Evolutionary conservation across 2,329 filamentous ascomycete species (phyloP), one percentile per base, ranked within the genome.

Genomic region (Paraphaeosphaeria sporulosa): DNA sequence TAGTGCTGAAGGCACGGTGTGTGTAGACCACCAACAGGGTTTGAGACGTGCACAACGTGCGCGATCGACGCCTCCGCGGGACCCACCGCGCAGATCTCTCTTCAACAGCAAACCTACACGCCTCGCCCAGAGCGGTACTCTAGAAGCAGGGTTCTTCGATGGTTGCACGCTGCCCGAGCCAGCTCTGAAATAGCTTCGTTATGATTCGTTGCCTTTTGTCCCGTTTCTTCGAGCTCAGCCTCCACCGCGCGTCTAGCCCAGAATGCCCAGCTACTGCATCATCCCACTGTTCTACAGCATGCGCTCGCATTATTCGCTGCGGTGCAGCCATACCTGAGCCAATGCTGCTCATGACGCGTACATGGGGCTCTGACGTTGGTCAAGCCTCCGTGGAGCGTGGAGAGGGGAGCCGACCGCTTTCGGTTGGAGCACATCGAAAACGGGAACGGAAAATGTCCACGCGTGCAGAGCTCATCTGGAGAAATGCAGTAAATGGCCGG

Each of bases 341-440:
- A 62, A 38, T 53, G 46, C 58, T 58, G 55, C 60, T 55, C 61
- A 66, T 75, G 69, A 76, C 73, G 72, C 71, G 71, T 74, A 68
- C 51, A 62, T 65, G 47, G 60, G 54, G 40, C 49, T 63, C 55
- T 67, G 59, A 62, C 49, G 61, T 62, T 60, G 55, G 48, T 65
- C 67, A 61, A 67, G 67, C 58, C 65, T 62, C 53, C 61, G 56
- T 36, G 48, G 61, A 57, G 55, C 43, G 63, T 68, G 69, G 72
- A 61, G 74, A 71, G 71, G 72, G 71, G 66, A 72, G 54, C 60
- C 65, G 68, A 59, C 68, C 67, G 62, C 48, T 61, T 66, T 27
- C 54, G 62, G 68, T 38, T 60, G 65, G 63, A 59, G 40, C 58
- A 42, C 10, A 13, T 25, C 36, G 21, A n/a, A 52, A 42, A 23